Conservation (phyloP, 2,329 filamentous ascomycete genomes). For the Daldinia eschscholtzii region DNA sequence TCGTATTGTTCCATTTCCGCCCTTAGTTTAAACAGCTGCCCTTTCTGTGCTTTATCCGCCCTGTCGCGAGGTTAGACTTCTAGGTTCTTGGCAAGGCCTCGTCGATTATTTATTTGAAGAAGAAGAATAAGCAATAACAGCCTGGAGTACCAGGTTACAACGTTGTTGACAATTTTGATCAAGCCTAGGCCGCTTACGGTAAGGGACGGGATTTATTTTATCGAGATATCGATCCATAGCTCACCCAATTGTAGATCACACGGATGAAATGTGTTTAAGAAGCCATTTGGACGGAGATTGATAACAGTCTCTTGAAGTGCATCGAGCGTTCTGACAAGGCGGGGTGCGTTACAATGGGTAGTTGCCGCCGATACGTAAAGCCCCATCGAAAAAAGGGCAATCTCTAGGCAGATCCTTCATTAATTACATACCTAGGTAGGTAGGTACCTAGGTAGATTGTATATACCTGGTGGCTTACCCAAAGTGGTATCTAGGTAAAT, state of each 20-base stretch:
- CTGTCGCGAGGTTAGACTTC: neutral
- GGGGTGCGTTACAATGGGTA: neutral
- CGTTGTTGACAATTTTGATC: neutral
- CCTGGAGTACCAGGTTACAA: neutral
- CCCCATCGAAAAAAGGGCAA: too few relatives aligned
- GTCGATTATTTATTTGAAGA: neutral
- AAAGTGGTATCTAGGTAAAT: neutral
- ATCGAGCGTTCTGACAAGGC: neutral
- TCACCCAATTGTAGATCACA: neutral
- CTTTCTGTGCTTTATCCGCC: neutral
- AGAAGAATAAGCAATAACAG: neutral
- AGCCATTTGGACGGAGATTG: neutral
- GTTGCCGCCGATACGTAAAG: neutral
- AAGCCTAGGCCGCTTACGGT: neutral
- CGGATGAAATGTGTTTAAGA: neutral
- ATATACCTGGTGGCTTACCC: too few relatives aligned
- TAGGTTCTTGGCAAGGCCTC: neutral
- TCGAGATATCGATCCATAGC: neutral
- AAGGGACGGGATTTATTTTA: neutral
- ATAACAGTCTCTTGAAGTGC: neutral
- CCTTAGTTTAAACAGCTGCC: neutral
- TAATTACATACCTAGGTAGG: too few relatives aligned
- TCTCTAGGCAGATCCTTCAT: too few relatives aligned
- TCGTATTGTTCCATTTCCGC: conserved; percentile 54
- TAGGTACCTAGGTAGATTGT: too few relatives aligned